phyloP scores from a whole-genome alignment of 202 grass and related monocot genomes.

The Zoysia matrella region DNA sequence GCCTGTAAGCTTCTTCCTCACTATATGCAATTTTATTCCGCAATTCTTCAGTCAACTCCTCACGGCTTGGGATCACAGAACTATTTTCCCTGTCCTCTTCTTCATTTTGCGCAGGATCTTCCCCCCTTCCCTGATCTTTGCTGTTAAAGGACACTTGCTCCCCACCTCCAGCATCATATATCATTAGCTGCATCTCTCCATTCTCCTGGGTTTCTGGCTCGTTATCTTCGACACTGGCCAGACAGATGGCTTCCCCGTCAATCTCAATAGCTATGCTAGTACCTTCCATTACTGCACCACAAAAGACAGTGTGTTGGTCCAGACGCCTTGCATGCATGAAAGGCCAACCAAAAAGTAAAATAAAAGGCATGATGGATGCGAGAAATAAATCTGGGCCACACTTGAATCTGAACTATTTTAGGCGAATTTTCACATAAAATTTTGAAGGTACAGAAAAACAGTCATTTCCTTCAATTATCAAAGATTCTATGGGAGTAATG shows the following conservation, averaged over 20 bases:
- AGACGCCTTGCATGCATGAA: background rate
- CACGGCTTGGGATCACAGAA: conserved; percentile 51
- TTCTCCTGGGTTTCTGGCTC: conserved; percentile 51
- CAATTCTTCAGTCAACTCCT: conserved; percentile 80
- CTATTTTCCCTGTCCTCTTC: conserved; percentile 52
- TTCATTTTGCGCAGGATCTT: conserved; percentile 42
- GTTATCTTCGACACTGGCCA: conserved; percentile 58
- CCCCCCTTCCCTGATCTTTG: conserved; percentile 35
- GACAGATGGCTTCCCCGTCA: conserved; percentile 68
- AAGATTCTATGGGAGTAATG: background rate
- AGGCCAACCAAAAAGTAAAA: background rate
- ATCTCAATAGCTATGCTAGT: conserved; percentile 74
- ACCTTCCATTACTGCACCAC: conserved; percentile 64
- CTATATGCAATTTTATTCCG: conserved; percentile 64
- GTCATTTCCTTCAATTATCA: background rate
- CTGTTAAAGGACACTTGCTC: conserved; percentile 41
- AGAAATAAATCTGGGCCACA: conserved; percentile 12
- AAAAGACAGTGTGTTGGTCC: conserved; percentile 24
- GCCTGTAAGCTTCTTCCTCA: conserved; percentile 86
- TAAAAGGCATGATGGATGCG: background rate
- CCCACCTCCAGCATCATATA: conserved; percentile 45
- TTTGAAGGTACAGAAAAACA: background rate
- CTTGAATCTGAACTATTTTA: background rate
- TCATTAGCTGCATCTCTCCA: conserved; percentile 49
- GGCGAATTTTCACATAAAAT: background rate